Evolutionary conservation across 192 early-diverging fungal genomes (phyloP), one percentile per base, ranked within the genome.

Genomic region (Umbelopsis vinacea): DNA sequence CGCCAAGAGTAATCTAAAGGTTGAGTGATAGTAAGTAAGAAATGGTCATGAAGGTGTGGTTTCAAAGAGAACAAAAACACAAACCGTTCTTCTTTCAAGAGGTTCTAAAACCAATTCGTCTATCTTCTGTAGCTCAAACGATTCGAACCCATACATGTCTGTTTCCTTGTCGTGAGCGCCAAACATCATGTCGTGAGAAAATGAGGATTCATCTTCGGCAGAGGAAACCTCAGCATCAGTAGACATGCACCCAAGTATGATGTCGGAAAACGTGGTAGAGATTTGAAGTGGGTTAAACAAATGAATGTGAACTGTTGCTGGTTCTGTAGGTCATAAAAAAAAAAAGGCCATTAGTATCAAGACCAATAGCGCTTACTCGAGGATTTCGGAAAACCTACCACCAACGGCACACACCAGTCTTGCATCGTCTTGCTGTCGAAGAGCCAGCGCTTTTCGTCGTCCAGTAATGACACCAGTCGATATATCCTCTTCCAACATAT

Each of bases 201-300:
- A 12, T 0, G 46, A 19, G 2, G 33, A 29, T 12, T 63, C 57
- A 7, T 29, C 33, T 26, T 29, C 23, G 29, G 33, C 57, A 17
- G 33, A 19, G 3, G 33, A 17, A 3, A n/a, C 23, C 14, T 63
- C 57, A 6, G 83, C 71, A 29, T 76, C 73, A 68, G 77, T 76
- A 69, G 84, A 81, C 33, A 85, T 71, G 73, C 86, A 90, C 46
- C 85, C 86, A 11, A 93, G 70, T 35, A 84, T 80, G 6, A 95
- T 53, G 55, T 94, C 84, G 26, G 84, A 88, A 45, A 93, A 63
- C 43, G 83, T 84, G 12, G 94, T 82, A 14, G 89, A 77, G 17
- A 93, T 83, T 67, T 92, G 87, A 63, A 96, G 76, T 11, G 93
- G 93, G 74, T 96, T 96, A 47, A 83, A 76, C 22, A 90, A 50